These are phyloP conservation scores for Lichtheimia ramosa DNA, from an alignment of 371 early-diverging fungal species.

Conservation along the genomic window DNA sequence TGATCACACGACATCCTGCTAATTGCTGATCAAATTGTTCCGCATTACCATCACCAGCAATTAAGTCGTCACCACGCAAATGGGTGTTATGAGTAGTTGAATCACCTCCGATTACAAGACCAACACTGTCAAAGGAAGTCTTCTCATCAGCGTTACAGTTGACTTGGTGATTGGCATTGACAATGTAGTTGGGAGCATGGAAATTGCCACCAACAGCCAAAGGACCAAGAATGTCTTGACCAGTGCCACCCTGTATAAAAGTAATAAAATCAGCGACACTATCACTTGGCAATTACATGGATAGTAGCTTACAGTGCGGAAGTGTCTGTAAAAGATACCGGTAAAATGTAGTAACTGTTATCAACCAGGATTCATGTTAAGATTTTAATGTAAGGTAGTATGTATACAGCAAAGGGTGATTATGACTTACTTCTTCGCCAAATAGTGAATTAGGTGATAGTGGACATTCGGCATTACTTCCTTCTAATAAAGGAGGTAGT, in stretches of 20 bases:
- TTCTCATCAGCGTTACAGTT: background rate
- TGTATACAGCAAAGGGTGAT: background rate
- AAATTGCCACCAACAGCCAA: slow-evolving; percentile 22
- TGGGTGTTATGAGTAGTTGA: background rate
- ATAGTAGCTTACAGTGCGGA: background rate
- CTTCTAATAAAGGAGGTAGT: background rate
- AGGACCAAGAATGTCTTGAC: slow-evolving; percentile 21
- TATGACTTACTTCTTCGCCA: background rate
- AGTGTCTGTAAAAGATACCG: slow-evolving; percentile 24
- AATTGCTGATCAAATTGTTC: background rate
- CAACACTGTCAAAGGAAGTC: background rate
- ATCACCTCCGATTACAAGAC: slow-evolving; percentile 8
- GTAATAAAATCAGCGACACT: background rate
- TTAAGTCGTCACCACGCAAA: slow-evolving; percentile 14
- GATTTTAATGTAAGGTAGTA: background rate
- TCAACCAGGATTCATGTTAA: background rate
- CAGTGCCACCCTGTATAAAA: slow-evolving; percentile 5
- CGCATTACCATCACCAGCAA: background rate
- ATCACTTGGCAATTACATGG: background rate
- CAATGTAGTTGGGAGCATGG: slow-evolving; percentile 11
- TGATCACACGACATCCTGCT: no score
- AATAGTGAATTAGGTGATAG: background rate
- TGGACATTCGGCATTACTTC: background rate
- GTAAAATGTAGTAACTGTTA: slow-evolving; percentile 20
- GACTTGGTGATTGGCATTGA: slow-evolving; percentile 16